These are phyloP conservation scores for Bretschneidera sinensis DNA, from an alignment of 345 rosid species.

Conservation along the genomic window DNA sequence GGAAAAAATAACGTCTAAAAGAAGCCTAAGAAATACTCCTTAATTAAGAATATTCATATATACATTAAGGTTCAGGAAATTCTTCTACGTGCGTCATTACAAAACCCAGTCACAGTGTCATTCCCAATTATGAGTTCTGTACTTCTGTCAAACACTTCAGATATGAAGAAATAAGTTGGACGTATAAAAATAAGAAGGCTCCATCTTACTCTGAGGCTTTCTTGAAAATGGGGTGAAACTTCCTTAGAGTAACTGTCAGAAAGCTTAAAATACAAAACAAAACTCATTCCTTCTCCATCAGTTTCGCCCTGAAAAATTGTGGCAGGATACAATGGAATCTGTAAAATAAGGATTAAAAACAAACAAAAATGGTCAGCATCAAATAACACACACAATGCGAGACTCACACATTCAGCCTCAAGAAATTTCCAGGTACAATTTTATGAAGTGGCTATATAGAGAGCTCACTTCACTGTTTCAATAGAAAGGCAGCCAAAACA, in stretches of 20 bases:
- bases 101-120: neutral
- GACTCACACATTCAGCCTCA: no score
- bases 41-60: no score
- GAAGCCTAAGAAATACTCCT: no score
- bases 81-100: no score
- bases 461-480: no score
- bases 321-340: conserved; percentile 90
- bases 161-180: neutral
- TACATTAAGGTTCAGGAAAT: no score
- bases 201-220: conserved; percentile 45
- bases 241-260: conserved; percentile 55
- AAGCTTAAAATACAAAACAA: conserved; percentile 64
- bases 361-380: neutral
- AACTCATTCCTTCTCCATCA: conserved; percentile 85
- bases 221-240: conserved; percentile 57
- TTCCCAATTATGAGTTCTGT: no score
- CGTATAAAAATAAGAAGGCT: neutral
- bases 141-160: conserved; percentile 9
- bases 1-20: no score
- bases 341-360: conserved; percentile 15
- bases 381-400: no score
- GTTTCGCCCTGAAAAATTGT: conserved; percentile 66
- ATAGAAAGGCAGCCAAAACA: no score
- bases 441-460: no score
- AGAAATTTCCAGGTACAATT: no score